Base-by-base conservation (phyloP, 139 green algal species). In the Haematococcus sp. region DNA sequence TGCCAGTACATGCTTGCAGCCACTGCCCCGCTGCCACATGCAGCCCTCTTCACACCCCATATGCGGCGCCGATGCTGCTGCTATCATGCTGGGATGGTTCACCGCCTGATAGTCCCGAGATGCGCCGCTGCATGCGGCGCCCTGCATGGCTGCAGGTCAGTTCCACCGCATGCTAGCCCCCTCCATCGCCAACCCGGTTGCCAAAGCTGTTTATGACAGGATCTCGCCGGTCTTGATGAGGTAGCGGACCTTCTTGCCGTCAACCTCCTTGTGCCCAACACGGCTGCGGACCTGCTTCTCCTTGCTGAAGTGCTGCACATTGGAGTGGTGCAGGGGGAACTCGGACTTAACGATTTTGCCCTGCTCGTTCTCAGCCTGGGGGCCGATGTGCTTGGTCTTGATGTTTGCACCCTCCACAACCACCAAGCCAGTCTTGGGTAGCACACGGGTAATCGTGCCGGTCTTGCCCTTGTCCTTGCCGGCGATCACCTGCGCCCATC, bases 361-460 rank as follows among this genome's bases (percentile, higher is more conserved):
- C 52, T 77, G 40, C 86, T 98, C 94, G 11, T 89, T 90, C 77
- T 97, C 81, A 27, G 63, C 69, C 59, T 82, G 81, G 11, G 91
- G 91, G 82, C 93, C 91, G 1, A 95, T 70, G 80, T 96, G 86
- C 88, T 95, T 97, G 52, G 87, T 91, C 63, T 92, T 95, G 43
- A 97, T 85, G 88, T 99, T 99, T 27, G 95, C 86, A 65, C 93
- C 96, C 79, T 97, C 91, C 17, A 97, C 84, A 13, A 97, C 64
- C 27, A 99, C 85, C 76, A 91, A 79, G 19, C 92, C 92, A 30
- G 79, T 92, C 78, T 96, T 97, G 71, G 77, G 40, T 19, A 88
- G 68, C 63, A 93, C 88, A 77, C 89, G 87, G 7, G 70, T 74
- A 28, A 99, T 86, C 58, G 93, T 90, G 60, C 90, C 90, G 25